Conservation (phyloP, 345 rosid genomes). For the Gossypioides kirkii region DNA sequence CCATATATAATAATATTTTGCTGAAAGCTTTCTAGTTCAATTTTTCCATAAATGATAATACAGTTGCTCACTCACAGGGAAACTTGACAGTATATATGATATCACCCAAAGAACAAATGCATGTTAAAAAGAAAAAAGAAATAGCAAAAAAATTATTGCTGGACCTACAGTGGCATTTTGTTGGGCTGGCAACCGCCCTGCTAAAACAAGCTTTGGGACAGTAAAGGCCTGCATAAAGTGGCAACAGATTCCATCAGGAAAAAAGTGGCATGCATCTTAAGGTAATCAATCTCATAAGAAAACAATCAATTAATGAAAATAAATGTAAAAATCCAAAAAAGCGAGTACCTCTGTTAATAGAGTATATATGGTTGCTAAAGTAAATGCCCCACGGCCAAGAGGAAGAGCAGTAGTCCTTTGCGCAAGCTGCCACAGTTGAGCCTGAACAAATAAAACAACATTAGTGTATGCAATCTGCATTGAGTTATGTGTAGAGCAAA, state of each 20-base stretch:
- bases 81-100: neutral
- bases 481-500: neutral
- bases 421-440: constrained; percentile 93
- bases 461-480: neutral
- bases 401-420: constrained; percentile 98
- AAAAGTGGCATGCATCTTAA: constrained; percentile 8
- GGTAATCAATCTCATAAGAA: constrained; percentile 17
- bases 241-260: constrained; percentile 20
- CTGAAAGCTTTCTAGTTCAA: neutral
- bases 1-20: neutral
- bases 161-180: constrained; percentile 97
- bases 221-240: constrained; percentile 68
- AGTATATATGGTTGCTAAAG: constrained; percentile 86
- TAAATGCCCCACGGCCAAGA: constrained; percentile 95
- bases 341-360: constrained; percentile 74
- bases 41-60: neutral
- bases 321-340: neutral
- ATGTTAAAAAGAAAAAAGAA: constrained; percentile 12
- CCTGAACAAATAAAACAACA: constrained; percentile 39
- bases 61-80: neutral
- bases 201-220: constrained; percentile 94
- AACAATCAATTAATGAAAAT: constrained; percentile 3
- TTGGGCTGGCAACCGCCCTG: constrained; percentile 96
- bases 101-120: constrained; percentile 10
- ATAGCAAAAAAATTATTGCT: constrained; percentile 14